Conservation (phyloP, 2,329 filamentous ascomycete genomes). For the Knoxdaviesia proteae region DNA sequence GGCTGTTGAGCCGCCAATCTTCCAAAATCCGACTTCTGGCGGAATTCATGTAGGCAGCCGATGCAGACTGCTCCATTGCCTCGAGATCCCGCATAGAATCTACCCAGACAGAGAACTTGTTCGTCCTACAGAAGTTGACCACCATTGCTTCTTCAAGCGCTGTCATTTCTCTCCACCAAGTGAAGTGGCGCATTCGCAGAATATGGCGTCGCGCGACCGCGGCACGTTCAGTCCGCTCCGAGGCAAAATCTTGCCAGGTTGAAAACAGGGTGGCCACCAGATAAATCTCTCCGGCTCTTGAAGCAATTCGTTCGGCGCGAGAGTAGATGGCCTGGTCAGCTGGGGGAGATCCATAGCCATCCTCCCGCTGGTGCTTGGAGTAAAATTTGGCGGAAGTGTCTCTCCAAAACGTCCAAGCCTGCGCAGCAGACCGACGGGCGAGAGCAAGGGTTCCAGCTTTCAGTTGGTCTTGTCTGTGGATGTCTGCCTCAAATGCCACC, state of each 20-base stretch:
- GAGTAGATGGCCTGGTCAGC: slow-evolving; percentile 3
- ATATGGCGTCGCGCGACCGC: slow-evolving; percentile 50
- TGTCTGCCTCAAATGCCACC: background rate
- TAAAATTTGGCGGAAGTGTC: slow-evolving; percentile 1
- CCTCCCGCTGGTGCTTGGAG: slow-evolving; percentile 1
- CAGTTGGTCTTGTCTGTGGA: slow-evolving; percentile 2
- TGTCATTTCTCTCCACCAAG: slow-evolving; percentile 7
- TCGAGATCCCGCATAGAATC: background rate
- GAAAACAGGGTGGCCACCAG: slow-evolving; percentile 26
- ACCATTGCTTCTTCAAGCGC: slow-evolving; percentile 1
- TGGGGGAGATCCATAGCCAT: slow-evolving; percentile 2
- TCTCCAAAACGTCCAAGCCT: slow-evolving; percentile 3
- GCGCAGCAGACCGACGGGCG: slow-evolving; percentile 4
- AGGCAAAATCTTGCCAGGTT: slow-evolving; percentile 43
- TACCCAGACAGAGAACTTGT: slow-evolving; percentile 4
- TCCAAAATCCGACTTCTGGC: background rate
- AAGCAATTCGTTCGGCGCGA: slow-evolving; percentile 17
- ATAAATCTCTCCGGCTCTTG: slow-evolving; percentile 42
- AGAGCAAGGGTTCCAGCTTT: slow-evolving; percentile 1
- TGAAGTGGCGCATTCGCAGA: slow-evolving; percentile 27
- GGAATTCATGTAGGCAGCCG: slow-evolving; percentile 1
- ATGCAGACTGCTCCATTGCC: slow-evolving; percentile 2
- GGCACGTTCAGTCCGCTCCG: slow-evolving; percentile 44
- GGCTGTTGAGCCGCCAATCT: slow-evolving; percentile 3
- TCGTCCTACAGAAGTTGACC: background rate